A percentile compares a stretch with the other conserved stretches of the same genome.
These are phyloP conservation scores for Passiflora organensis DNA, from an alignment of 345 rosid species.

Conservation along the genomic window DNA sequence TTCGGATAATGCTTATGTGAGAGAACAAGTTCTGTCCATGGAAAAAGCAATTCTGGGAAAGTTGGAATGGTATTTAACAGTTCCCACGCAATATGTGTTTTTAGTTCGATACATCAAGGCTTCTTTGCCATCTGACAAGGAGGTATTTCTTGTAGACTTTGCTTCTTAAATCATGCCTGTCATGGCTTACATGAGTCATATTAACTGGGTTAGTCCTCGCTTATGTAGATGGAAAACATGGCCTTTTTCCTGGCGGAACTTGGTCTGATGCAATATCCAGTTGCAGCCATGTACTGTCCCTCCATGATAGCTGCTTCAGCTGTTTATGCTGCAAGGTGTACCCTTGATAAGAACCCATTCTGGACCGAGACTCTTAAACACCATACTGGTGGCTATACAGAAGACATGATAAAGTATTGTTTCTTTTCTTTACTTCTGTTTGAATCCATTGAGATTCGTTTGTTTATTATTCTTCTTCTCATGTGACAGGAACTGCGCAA, in stretches of 20 bases:
- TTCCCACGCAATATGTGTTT: slow-evolving; percentile 83
- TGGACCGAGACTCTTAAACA: slow-evolving; percentile 71
- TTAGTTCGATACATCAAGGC: slow-evolving; percentile 77
- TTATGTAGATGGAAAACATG: slow-evolving; percentile 62
- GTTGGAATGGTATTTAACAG: slow-evolving; percentile 78
- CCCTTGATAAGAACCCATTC: slow-evolving; percentile 47
- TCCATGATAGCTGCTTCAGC: slow-evolving; percentile 85
- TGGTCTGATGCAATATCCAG: slow-evolving; percentile 63
- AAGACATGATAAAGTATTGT: slow-evolving; percentile 56
- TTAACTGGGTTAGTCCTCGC: background rate
- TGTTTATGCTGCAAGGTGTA: slow-evolving; percentile 75
- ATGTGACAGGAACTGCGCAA: slow-evolving; percentile 57
- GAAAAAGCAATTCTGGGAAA: slow-evolving; percentile 70
- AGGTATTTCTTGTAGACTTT: slow-evolving; percentile 30
- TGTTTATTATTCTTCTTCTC: too few species aligned
- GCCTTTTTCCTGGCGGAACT: slow-evolving; percentile 64
- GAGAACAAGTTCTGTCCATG: slow-evolving; percentile 71
- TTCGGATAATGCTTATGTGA: slow-evolving; percentile 72
- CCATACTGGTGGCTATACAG: slow-evolving; percentile 66
- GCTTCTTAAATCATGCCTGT: background rate
- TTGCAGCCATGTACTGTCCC: slow-evolving; percentile 37
- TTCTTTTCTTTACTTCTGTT: background rate
- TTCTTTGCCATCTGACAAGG: slow-evolving; percentile 44
- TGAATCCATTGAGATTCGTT: background rate
- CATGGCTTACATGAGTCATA: too few species aligned